Conservation (phyloP, 352 stramenopile genomes). For the Globisporangium irregulare region DNA sequence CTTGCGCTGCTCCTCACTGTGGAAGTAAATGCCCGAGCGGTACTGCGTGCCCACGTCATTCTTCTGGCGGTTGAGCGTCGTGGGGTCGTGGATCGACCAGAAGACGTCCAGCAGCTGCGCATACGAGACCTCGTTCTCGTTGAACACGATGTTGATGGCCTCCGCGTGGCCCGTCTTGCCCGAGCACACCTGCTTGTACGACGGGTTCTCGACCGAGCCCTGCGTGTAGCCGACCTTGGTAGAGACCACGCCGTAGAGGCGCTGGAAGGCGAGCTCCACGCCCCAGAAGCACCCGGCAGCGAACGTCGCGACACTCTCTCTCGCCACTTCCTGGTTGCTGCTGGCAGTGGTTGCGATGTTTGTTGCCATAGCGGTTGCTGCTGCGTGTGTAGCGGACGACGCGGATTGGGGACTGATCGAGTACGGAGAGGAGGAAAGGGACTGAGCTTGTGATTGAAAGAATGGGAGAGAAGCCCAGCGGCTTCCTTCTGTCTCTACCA, state of each 20-base stretch:
- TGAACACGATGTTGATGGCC: constrained; percentile 91
- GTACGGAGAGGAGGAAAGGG: not conserved
- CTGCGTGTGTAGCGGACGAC: not conserved
- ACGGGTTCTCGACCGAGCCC: constrained; percentile 81
- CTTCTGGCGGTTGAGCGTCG: constrained; percentile 86
- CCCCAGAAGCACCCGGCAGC: constrained; percentile 98
- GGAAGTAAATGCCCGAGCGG: constrained; percentile 93
- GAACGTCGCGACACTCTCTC: constrained; percentile 87
- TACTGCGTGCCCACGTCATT: constrained; percentile 94
- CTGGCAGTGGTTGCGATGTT: not conserved
- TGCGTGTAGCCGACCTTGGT: constrained; percentile 90
- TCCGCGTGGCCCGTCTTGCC: constrained; percentile 93
- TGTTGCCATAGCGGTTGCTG: not conserved
- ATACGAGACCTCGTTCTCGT: constrained; percentile 87
- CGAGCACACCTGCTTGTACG: constrained; percentile 94
- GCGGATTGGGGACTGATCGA: not conserved
- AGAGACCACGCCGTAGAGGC: constrained; percentile 88
- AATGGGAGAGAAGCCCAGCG: not conserved
- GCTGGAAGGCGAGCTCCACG: constrained; percentile 95
- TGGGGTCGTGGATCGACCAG: constrained; percentile 92
- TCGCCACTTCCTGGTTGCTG: constrained; percentile 4
- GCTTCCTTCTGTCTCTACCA: not conserved
- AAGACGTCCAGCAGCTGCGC: constrained; percentile 69
- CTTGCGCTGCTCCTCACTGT: constrained; percentile 89
- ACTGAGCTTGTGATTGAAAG: not conserved